Base-by-base conservation (phyloP, 2,329 filamentous ascomycete genomes). In the Cercospora sp. region DNA sequence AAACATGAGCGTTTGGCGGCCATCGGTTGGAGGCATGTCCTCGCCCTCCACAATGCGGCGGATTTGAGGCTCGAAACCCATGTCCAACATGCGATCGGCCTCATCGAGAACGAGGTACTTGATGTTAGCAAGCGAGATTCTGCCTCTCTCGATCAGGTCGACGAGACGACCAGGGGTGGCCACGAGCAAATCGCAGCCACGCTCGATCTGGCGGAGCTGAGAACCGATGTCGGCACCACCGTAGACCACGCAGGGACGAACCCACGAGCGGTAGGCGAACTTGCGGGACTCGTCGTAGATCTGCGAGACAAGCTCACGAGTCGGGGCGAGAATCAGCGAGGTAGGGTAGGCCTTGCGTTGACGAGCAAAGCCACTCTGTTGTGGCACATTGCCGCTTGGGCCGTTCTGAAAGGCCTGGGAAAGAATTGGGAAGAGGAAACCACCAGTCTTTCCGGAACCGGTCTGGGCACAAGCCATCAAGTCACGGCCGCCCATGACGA, bases 11-110 rank as follows among this genome's bases (percentile, higher is more conserved):
- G 95, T 99, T 84, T 99, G 95, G 78, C 95, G 94, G 76, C 87
- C 85, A 73, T 89, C 84, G 69, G 94, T 92, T 63, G 83, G 82
- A 67, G 95, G 95, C 95, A 99, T 99, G 77, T 99, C 95, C 84
- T 98, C 95, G 69, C 93, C 93, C 83, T 98, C 94, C 57, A 99
- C 95, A 78, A 99, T 98, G 77, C 94, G 92, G 78, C 95, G 94
- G 79, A 99, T 99, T 85, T 99, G 95, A 78, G 95, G 95, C 86
- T 99, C 95, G 87, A 99, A 99, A 95, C 95, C 95, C 95, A 99
- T 99, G 88, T 99, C 95, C 87, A 99, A 87, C 95, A 99, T 99
- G 81, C 95, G 95, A 86, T 99, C 95, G 82, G 95, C 95, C 88
- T 99, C 95, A 77, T 99, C 95, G 65, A 99, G 92, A 76, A 99